Evolutionary conservation across 768 basidiomycete species (phyloP), one percentile per base, ranked within the genome.

Genomic region (Hebeloma cylindrosporum): DNA sequence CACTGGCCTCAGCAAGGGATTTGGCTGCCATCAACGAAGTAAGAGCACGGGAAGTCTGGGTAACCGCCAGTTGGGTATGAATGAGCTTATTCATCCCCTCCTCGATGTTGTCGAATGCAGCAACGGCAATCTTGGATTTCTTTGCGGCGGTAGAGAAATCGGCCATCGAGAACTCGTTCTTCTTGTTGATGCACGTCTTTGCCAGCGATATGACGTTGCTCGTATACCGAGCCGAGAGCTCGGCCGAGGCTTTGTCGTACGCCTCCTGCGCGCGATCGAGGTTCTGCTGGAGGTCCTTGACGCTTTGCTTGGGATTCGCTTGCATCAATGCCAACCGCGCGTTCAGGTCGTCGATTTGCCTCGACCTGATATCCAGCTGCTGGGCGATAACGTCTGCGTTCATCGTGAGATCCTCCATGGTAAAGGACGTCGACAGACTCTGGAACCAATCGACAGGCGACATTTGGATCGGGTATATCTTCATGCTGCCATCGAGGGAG

Each of bases 391-490:
- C 32, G 7, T 58, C 62, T n/a, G 48, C 27, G 40, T 57, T 48
- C 13, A 48, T 43, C 2, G 62, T 61, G 16, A 63, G 52, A 38
- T 63, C 62, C 36, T 61, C 60, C 53, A 59, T 39, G 1, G 54
- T 55, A 47, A 63, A 63, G 2, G 54, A 57, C 7, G 62, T 60
- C 14, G 59, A 58, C 6, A 63, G 47, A 9, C 56, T 48, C 32
- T 57, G 52, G 45, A 58, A 63, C 61, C 61, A 63, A 32, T 61
- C 60, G 27, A 63, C 40, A 7, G 61, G 61, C 9, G 48, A 43
- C 52, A 63, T 50, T 29, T 61, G 61, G 6, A 61, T 53, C 0
- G 61, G 61, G 29, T 56, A 63, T 7, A 61, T 45, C 18, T 56
- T 54, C 47, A 60, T 52, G 37, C 50, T 52, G 3, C 56, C 58